Percentiles rank a stretch among this genome's conserved stretches.
These are phyloP conservation scores for Ganoderma lingzhi DNA, from an alignment of 1,284 basidiomycete species.

Conservation along the genomic window DNA sequence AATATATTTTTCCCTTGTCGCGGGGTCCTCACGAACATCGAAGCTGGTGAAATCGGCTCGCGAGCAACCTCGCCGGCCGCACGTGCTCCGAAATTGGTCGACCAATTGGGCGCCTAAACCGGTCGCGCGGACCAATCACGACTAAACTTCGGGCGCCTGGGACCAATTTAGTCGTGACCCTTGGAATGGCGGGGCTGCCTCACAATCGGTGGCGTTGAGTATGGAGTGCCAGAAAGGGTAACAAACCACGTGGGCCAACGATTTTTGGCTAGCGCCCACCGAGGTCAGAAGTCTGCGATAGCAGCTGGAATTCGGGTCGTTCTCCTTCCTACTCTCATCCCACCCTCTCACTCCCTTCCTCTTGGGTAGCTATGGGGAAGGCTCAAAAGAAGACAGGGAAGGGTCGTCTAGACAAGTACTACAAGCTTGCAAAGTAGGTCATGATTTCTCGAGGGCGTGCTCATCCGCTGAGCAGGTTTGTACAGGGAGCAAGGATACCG, in stretches of 20 bases:
- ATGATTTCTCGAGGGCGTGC: not conserved
- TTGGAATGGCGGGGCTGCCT: too few species aligned
- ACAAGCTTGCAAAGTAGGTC: conserved; percentile 89
- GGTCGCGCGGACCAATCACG: too few species aligned
- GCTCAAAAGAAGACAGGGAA: conserved; percentile 92
- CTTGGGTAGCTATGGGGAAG: conserved; percentile 66
- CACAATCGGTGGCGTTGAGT: too few species aligned
- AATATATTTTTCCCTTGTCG: too few species aligned
- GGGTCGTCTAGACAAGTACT: conserved; percentile 95
- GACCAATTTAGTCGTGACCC: too few species aligned
- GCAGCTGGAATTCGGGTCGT: not conserved
- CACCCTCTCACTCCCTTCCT: conserved; percentile 8
- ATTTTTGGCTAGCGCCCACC: conserved; percentile 29
- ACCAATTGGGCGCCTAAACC: too few species aligned
- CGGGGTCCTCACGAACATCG: too few species aligned
- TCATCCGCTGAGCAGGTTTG: conserved; percentile 9
- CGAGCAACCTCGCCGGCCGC: too few species aligned
- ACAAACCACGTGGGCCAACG: conserved; percentile 21
- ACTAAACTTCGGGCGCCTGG: too few species aligned
- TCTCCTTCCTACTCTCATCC: not conserved
- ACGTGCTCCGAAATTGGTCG: too few species aligned
- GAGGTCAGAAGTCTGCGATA: conserved; percentile 1
- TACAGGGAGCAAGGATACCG: conserved; percentile 97
- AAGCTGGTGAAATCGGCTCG: too few species aligned
- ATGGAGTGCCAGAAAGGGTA: not conserved